phyloP scores from a whole-genome alignment of 1,139 yeast species.

The Lodderomyces orthopsilosis region DNA sequence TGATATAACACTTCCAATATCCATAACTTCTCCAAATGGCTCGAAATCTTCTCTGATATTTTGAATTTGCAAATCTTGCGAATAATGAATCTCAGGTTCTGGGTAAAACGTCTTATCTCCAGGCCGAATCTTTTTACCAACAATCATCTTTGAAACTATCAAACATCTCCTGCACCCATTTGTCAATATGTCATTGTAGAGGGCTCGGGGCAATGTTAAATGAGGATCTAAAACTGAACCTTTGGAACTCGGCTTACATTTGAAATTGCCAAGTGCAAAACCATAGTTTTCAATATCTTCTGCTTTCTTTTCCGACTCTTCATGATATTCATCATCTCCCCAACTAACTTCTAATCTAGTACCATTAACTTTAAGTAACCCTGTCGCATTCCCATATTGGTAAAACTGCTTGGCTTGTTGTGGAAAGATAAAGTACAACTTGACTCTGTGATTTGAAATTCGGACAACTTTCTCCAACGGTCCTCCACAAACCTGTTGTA shows the following conservation, averaged over 20 bases:
- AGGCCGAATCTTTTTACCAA: slow-evolving; percentile 20
- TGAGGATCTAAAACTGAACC: background rate
- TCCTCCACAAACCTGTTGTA: slow-evolving; percentile 70
- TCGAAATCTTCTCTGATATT: slow-evolving; percentile 49
- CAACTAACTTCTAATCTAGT: slow-evolving; percentile 40
- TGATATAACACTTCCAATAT: slow-evolving; percentile 65
- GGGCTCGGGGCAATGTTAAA: slow-evolving; percentile 23
- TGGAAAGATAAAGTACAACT: slow-evolving; percentile 52
- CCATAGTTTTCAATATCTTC: slow-evolving; percentile 11
- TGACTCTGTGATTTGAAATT: slow-evolving; percentile 25
- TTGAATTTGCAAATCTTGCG: slow-evolving; percentile 27
- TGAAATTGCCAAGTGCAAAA: background rate
- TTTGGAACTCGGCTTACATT: background rate
- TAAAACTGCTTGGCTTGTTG: slow-evolving; percentile 58
- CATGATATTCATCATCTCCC: slow-evolving; percentile 13
- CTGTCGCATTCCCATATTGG: slow-evolving; percentile 49
- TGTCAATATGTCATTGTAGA: slow-evolving; percentile 27
- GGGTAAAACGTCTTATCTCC: slow-evolving; percentile 30
- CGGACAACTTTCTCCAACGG: slow-evolving; percentile 56
- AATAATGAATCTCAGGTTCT: slow-evolving; percentile 30
- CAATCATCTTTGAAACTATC: slow-evolving; percentile 29
- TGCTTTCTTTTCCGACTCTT: background rate
- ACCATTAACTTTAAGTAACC: slow-evolving; percentile 65
- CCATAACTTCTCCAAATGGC: slow-evolving; percentile 59
- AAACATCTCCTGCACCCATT: slow-evolving; percentile 36